phyloP scores from a whole-genome alignment of 1,284 basidiomycete genomes.

The Volvariella surrecta region DNA sequence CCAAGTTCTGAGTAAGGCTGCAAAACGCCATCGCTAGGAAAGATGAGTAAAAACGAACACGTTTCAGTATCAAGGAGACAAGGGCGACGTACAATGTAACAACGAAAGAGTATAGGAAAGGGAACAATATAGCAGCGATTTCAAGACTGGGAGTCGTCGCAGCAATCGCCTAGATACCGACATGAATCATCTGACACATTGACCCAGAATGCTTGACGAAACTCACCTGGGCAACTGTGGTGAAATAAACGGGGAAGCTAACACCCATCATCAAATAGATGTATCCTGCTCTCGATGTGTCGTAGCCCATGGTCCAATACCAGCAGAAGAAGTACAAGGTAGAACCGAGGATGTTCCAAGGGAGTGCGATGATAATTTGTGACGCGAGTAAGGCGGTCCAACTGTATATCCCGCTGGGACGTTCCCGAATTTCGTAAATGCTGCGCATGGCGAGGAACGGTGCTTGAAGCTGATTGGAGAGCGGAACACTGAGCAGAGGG shows the following conservation, averaged over 20 bases:
- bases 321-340: constrained; percentile 56
- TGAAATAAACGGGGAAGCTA: constrained; percentile 49
- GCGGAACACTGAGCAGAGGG: constrained; percentile 35
- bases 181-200: constrained; percentile 2
- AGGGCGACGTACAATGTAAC: constrained; percentile 44
- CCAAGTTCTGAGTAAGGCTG: constrained; percentile 50
- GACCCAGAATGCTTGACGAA: not conserved
- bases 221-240: constrained; percentile 34
- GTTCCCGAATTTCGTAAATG: constrained; percentile 70
- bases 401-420: constrained; percentile 68
- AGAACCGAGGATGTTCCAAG: constrained; percentile 58
- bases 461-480: constrained; percentile 46
- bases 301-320: constrained; percentile 65
- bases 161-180: constrained; percentile 22
- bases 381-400: constrained; percentile 70
- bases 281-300: constrained; percentile 44
- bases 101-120: constrained; percentile 36
- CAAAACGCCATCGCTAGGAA: constrained; percentile 37
- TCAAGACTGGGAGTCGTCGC: constrained; percentile 31
- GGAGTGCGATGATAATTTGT: constrained; percentile 55
- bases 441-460: constrained; percentile 44
- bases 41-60: constrained; percentile 10
- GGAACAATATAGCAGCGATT: constrained; percentile 42
- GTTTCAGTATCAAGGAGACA: constrained; percentile 8
- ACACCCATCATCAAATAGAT: constrained; percentile 46